These are phyloP conservation scores for Polyrhizophydium stewartii DNA, from an alignment of 371 early-diverging fungal genomes.

Conservation along the genomic window DNA sequence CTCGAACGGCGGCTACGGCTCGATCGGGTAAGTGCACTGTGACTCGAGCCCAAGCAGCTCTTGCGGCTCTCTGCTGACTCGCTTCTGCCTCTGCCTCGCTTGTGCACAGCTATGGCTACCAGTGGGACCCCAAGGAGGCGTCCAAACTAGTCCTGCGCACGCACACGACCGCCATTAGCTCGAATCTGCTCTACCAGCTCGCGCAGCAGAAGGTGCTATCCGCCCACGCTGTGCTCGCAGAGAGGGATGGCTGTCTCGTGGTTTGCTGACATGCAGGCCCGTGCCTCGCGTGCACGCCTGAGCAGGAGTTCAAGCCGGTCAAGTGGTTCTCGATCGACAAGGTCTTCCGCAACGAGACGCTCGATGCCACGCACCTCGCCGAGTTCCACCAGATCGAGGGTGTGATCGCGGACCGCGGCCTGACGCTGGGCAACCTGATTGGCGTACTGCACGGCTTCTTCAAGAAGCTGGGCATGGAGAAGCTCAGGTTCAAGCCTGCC, in stretches of 20 bases:
- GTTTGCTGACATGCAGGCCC: background rate
- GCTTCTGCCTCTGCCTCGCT: too few species aligned
- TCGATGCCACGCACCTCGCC: slow-evolving; percentile 99
- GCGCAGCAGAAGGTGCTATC: slow-evolving; percentile 74
- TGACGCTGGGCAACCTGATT: slow-evolving; percentile 97
- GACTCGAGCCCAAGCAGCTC: background rate
- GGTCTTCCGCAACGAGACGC: slow-evolving; percentile 99
- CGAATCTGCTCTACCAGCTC: slow-evolving; percentile 91
- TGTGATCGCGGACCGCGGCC: slow-evolving; percentile 93
- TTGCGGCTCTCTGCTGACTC: too few species aligned
- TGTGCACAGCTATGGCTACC: slow-evolving; percentile 62
- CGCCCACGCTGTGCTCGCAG: background rate
- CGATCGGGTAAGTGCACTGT: slow-evolving; percentile 72
- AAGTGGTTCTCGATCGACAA: slow-evolving; percentile 99
- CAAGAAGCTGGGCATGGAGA: slow-evolving; percentile 93
- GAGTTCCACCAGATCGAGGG: slow-evolving; percentile 99
- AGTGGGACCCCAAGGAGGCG: slow-evolving; percentile 95
- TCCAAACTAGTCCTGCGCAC: slow-evolving; percentile 96
- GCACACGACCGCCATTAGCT: slow-evolving; percentile 98
- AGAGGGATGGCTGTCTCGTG: background rate
- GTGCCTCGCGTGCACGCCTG: background rate
- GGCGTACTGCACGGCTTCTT: slow-evolving; percentile 97
- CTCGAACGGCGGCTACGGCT: slow-evolving; percentile 94
- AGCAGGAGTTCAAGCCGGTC: slow-evolving; percentile 77
- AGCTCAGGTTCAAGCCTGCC: slow-evolving; percentile 99